Percentiles rank a stretch among this genome's conserved stretches.
Conservation (phyloP, 164 flowering plant genomes). For the Nelumbo lutea region DNA sequence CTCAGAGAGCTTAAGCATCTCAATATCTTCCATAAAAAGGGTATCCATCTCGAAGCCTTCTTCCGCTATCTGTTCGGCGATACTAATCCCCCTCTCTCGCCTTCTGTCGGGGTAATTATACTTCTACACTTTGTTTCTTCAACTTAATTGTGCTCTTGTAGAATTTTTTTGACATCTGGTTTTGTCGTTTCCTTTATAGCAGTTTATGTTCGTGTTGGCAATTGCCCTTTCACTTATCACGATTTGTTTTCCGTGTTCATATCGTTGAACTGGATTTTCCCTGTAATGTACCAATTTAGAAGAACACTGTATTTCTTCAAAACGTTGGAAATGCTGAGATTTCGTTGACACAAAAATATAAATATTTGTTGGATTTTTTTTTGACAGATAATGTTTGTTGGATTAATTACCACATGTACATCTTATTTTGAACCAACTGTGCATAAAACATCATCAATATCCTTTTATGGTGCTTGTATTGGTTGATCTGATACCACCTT, state of each 20-base stretch:
- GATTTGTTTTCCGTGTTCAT: neutral
- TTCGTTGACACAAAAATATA: too few species aligned
- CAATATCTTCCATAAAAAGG: conserved; percentile 22
- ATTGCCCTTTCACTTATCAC: neutral
- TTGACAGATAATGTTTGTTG: neutral
- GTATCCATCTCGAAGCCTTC: conserved; percentile 31
- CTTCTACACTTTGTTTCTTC: too few species aligned
- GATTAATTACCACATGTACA: neutral
- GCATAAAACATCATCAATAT: too few species aligned
- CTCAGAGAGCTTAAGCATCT: conserved; percentile 33
- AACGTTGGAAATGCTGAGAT: too few species aligned
- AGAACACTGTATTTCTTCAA: too few species aligned
- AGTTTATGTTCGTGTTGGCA: neutral
- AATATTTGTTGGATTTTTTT: too few species aligned
- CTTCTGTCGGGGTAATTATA: conserved; percentile 15
- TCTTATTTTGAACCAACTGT: too few species aligned
- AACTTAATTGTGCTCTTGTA: neutral
- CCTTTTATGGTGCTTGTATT: too few species aligned
- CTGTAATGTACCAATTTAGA: neutral
- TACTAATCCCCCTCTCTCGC: conserved; percentile 29
- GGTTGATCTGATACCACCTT: too few species aligned
- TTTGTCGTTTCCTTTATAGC: too few species aligned
- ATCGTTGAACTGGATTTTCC: neutral
- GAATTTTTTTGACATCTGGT: neutral
- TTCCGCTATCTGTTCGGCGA: conserved; percentile 33